A percentile compares a stretch with the other conserved stretches of the same genome.
Conservation (phyloP, 2,329 filamentous ascomycete genomes). For the Zymoseptoria brevis region DNA sequence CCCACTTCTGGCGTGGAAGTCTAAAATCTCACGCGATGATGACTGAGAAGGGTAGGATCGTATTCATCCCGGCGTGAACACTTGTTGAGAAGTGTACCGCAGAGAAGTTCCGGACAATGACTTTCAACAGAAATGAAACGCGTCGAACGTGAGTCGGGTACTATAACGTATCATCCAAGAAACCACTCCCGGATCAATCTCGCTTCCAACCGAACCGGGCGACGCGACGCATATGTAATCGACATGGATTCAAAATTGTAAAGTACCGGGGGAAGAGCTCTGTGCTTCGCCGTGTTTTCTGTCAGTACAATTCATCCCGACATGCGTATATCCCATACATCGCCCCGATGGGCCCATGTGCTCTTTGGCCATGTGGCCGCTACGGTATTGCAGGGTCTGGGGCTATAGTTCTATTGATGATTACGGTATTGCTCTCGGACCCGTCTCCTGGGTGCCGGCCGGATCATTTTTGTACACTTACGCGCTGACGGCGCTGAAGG, state of each 20-base stretch:
- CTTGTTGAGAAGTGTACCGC: not conserved
- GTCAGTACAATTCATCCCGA: not conserved
- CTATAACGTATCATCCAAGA: not conserved
- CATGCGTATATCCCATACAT: no score
- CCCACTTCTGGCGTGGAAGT: not conserved
- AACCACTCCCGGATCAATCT: not conserved
- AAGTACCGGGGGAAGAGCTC: not conserved
- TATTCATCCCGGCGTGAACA: no score
- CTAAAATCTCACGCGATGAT: not conserved
- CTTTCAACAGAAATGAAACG: not conserved
- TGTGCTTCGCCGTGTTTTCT: not conserved
- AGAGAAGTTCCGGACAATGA: not conserved
- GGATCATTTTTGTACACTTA: not conserved
- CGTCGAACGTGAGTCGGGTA: not conserved
- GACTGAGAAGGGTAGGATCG: no score
- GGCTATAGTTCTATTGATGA: not conserved
- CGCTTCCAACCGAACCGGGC: not conserved
- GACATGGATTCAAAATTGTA: not conserved
- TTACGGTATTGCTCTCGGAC: not conserved
- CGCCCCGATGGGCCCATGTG: not conserved
- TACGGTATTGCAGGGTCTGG: not conserved
- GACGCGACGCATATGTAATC: not conserved
- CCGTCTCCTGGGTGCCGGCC: not conserved
- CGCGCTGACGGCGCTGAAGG: not conserved
- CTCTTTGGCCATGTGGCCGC: not conserved